Evolutionary conservation across 2,329 filamentous ascomycete genomes (phyloP).

Genomic region (Botrytis sinoallii): DNA sequence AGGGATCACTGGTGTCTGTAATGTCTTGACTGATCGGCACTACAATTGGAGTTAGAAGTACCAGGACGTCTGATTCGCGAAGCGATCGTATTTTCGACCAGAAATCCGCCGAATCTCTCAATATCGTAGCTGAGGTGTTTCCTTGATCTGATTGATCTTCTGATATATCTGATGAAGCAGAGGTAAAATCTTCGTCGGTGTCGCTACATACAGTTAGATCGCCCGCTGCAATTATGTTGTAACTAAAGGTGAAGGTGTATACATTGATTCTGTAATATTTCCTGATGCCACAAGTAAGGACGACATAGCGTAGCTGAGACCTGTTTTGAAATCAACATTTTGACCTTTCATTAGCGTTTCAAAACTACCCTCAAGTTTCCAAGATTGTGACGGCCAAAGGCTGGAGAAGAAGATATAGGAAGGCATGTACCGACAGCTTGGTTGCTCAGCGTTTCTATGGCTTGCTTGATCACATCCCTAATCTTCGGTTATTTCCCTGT

Average conservation of each 20-base stretch:
- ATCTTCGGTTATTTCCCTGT: slow-evolving; percentile 11
- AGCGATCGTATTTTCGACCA: slow-evolving; percentile 49
- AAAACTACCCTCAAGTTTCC: slow-evolving; percentile 13
- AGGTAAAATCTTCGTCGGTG: slow-evolving; percentile 10
- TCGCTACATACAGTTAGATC: slow-evolving; percentile 8
- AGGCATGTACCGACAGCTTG: slow-evolving; percentile 11
- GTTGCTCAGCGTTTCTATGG: slow-evolving; percentile 13
- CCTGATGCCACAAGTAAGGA: neutral
- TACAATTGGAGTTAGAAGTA: slow-evolving; percentile 59
- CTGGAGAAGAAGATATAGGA: neutral
- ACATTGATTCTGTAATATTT: slow-evolving; percentile 12
- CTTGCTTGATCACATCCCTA: slow-evolving; percentile 10
- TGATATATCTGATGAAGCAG: slow-evolving; percentile 9
- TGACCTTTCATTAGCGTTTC: neutral
- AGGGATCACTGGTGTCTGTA: slow-evolving; percentile 58
- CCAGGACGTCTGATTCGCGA: slow-evolving; percentile 51
- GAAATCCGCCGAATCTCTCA: slow-evolving; percentile 41
- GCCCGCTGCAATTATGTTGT: neutral
- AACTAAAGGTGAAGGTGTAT: neutral
- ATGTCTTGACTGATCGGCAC: slow-evolving; percentile 44
- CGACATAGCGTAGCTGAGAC: slow-evolving; percentile 15
- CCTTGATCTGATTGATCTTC: neutral
- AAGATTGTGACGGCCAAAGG: slow-evolving; percentile 2
- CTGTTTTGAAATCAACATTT: slow-evolving; percentile 18
- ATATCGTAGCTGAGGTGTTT: slow-evolving; percentile 22